Base-by-base conservation (phyloP, 352 stramenopile genomes). In the Globisporangium orthogonon region DNA sequence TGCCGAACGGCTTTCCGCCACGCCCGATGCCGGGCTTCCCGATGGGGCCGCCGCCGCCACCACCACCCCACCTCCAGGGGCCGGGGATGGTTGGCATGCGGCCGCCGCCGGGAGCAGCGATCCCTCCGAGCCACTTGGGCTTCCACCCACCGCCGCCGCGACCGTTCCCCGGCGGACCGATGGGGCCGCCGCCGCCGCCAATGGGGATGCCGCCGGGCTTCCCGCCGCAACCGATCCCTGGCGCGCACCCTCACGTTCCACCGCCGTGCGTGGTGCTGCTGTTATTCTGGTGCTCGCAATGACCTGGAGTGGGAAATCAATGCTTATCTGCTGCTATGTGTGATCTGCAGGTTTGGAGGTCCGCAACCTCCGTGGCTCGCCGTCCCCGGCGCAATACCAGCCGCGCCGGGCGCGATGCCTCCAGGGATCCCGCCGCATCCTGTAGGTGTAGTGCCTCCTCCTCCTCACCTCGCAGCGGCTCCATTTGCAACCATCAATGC, bases 21-120 rank as follows among this genome's bases (percentile, higher is more conserved):
- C 68, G 69, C 5, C 23, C 23, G 50, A 73, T 85, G 60, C 63
- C 67, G 9, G 69, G 69, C 31, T 84, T 87, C 58, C 67, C 79
- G 44, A 60, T 56, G 33, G 66, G 63, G 2, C 72, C 75, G 1
- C 72, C 67, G 11, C 80, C 79, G 37, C 74, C 67, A 40, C 70
- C 66, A 11, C 78, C 77, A 39, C 74, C 67, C 43, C 78, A 78
- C 60, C 72, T 77, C 58, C 74, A 75, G 64, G 57, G 64, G 15
- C 74, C 71, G 39, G 67, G 68, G 3, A 76, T 80, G 62, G 66
- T 83, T 56, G 60, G 62, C 3, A 84, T 89, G 68, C 63, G 67
- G 5, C 80, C 81, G 44, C 78, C 73, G 7, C 77, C 74, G 18
- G 66, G 62, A 10, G 58, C 37, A 43, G 37, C 37, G 37, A 7